These are phyloP conservation scores for Anethum foeniculum DNA, from an alignment of 140 eudicot genomes.

Conservation along the genomic window DNA sequence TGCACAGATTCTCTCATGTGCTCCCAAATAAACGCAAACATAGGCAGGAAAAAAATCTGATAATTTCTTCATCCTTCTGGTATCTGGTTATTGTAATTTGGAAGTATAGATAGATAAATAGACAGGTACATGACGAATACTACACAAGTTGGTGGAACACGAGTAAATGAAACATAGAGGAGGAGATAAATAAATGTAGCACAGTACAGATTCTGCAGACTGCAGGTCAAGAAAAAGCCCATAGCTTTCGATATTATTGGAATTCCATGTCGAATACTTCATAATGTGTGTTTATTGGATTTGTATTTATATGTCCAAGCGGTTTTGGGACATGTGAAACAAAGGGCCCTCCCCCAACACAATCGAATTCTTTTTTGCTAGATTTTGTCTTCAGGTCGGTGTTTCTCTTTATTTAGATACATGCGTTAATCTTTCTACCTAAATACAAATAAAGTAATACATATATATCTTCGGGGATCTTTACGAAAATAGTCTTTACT, in stretches of 20 bases:
- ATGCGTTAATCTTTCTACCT: neutral
- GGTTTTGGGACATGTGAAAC: conserved; percentile 15
- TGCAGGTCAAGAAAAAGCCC: conserved; percentile 13
- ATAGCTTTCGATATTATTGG: conserved; percentile 10
- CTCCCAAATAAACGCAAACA: neutral
- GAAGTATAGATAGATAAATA: too few relatives aligned
- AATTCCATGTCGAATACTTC: neutral
- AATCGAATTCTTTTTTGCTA: neutral
- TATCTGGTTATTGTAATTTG: neutral
- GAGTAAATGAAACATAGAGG: neutral
- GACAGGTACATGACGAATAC: neutral
- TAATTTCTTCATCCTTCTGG: too few relatives aligned
- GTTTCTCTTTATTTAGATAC: neutral
- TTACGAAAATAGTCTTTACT: too few relatives aligned
- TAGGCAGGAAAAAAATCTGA: neutral
- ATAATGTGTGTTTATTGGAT: neutral
- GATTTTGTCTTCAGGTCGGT: neutral
- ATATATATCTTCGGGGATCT: neutral
- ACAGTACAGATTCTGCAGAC: neutral
- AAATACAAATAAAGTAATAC: neutral
- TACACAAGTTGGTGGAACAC: neutral
- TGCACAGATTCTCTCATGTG: neutral
- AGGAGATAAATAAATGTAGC: neutral
- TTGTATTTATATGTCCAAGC: conserved; percentile 1
- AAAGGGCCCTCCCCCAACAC: conserved; percentile 5